Conservation (phyloP, 441 rosid genomes). For the Erodium moschatum region DNA sequence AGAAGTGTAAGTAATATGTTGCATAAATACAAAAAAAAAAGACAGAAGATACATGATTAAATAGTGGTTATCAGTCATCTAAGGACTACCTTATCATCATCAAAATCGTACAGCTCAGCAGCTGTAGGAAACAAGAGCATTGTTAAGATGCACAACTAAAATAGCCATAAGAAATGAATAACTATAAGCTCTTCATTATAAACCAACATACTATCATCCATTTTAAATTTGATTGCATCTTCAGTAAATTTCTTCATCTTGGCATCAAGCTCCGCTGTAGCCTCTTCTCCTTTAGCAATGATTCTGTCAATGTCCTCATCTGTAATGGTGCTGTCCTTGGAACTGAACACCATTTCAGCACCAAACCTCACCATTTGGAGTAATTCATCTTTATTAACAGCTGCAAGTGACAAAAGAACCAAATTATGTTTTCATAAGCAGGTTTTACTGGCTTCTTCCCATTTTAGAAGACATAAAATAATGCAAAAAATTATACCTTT, state of each 20-base stretch:
- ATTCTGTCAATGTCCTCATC: constrained; percentile 96
- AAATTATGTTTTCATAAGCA: neutral
- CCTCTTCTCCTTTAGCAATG: constrained; percentile 95
- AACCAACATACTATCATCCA: constrained; percentile 80
- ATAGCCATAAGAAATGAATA: neutral
- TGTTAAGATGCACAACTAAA: neutral
- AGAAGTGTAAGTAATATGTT: neutral
- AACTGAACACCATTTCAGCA: constrained; percentile 99
- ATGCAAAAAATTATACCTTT: constrained; percentile 48
- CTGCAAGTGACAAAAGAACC: constrained; percentile 32
- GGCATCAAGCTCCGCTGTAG: constrained; percentile 94
- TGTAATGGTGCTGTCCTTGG: constrained; percentile 94
- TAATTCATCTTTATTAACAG: constrained; percentile 95
- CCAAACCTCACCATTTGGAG: constrained; percentile 99
- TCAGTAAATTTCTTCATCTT: constrained; percentile 99
- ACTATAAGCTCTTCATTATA: neutral
- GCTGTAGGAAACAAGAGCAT: constrained; percentile 35
- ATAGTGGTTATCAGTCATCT: too few relatives aligned
- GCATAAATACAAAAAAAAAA: constrained; percentile 3
- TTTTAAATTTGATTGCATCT: constrained; percentile 94
- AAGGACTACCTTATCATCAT: constrained; percentile 55
- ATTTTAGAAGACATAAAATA: neutral
- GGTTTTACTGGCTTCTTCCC: neutral
- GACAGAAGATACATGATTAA: too few relatives aligned
- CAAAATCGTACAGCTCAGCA: constrained; percentile 83